Conservation (phyloP, 768 basidiomycete species). For the Russula lepida region DNA sequence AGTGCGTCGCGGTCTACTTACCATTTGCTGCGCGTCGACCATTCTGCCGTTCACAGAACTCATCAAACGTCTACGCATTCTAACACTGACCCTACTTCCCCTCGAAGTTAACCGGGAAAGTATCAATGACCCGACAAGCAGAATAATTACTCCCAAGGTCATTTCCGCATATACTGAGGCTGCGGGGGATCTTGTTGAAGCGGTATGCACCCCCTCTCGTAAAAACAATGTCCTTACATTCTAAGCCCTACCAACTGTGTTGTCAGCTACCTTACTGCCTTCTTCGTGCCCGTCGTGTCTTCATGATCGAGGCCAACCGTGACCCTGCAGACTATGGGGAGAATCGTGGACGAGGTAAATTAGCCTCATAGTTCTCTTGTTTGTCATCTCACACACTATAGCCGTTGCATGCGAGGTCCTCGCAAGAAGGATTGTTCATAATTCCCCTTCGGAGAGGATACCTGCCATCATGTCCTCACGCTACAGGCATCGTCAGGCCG, state of each 20-base stretch:
- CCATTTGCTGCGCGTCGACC: neutral
- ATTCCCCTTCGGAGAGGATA: conserved; percentile 52
- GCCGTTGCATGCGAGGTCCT: conserved; percentile 80
- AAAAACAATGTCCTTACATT: neutral
- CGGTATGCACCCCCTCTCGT: conserved; percentile 39
- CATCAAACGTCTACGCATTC: conserved; percentile 65
- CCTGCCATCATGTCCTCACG: conserved; percentile 69
- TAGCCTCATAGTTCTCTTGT: neutral
- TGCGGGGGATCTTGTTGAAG: conserved; percentile 82
- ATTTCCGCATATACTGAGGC: conserved; percentile 68
- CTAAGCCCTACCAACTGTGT: neutral
- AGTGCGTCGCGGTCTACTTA: conserved; percentile 38
- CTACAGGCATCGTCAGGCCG: conserved; percentile 58
- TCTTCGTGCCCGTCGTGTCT: conserved; percentile 67
- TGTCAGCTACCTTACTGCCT: conserved; percentile 73
- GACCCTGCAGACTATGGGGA: conserved; percentile 85
- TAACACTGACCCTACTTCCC: conserved; percentile 70
- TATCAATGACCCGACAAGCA: conserved; percentile 70
- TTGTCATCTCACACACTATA: conserved; percentile 24
- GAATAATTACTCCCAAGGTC: conserved; percentile 75
- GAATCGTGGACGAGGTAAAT: conserved; percentile 66
- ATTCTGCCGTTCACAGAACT: conserved; percentile 44
- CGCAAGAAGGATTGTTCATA: conserved; percentile 72
- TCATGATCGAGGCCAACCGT: conserved; percentile 71
- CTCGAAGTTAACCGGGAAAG: conserved; percentile 62